Percentiles rank a stretch among this genome's conserved stretches.
phyloP scores from a whole-genome alignment of 345 rosid genomes.

The Euphorbia tirucalli region DNA sequence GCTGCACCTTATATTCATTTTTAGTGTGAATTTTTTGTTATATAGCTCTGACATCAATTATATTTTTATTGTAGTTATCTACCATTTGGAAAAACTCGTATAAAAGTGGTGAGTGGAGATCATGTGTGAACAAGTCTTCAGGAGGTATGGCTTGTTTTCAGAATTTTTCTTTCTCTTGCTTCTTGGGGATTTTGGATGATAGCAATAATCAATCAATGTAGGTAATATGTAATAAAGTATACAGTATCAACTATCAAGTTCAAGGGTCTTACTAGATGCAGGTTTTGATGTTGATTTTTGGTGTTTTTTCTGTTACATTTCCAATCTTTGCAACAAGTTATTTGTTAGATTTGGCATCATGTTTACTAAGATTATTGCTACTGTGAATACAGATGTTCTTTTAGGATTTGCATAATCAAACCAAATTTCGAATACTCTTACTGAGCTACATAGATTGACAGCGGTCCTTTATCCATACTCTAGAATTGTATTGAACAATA shows the following conservation, averaged over 20 bases:
- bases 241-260: not conserved
- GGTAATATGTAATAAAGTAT: not conserved
- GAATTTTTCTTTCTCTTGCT: not conserved
- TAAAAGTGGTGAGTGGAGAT: constrained; percentile 78
- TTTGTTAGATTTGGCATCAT: not conserved
- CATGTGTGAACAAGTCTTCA: constrained; percentile 60
- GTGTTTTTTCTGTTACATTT: not conserved
- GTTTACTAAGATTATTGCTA: not conserved
- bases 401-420: not conserved
- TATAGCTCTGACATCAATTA: constrained; percentile 6
- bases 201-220: not conserved
- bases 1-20: not conserved
- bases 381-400: not conserved
- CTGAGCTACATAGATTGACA: not conserved
- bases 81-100: constrained; percentile 87
- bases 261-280: not conserved
- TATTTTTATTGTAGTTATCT: constrained; percentile 50
- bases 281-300: not conserved
- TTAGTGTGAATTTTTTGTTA: not conserved
- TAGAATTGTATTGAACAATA: not conserved
- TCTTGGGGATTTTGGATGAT: not conserved
- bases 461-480: not conserved
- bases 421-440: not conserved
- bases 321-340: not conserved
- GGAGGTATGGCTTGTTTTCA: constrained; percentile 50